Evolutionary conservation across 805 yeast species (phyloP).

Genomic region (Monosporozyma servazzii): DNA sequence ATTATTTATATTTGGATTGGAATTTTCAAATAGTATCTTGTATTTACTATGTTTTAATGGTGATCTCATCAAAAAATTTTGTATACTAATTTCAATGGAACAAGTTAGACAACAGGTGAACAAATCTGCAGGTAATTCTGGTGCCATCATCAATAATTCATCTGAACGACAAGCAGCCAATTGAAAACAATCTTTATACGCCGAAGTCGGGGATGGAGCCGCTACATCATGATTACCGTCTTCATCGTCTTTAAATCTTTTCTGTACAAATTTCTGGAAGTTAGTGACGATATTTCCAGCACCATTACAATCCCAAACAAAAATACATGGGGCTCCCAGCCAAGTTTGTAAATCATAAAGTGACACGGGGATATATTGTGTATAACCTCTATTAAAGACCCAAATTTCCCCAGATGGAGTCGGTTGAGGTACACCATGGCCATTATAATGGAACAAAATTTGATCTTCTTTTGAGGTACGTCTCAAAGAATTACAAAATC

Average conservation of each 20-base stretch:
- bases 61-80: constrained; percentile 83
- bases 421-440: constrained; percentile 98
- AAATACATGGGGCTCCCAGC: constrained; percentile 96
- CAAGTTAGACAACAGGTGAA: constrained; percentile 93
- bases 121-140: constrained; percentile 89
- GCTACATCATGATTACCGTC: constrained; percentile 40
- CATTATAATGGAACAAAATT: constrained; percentile 88
- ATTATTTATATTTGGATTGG: constrained; percentile 16
- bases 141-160: constrained; percentile 85
- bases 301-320: constrained; percentile 87
- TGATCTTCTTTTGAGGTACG: constrained; percentile 91
- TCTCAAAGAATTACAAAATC: constrained; percentile 81
- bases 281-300: constrained; percentile 91
- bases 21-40: constrained; percentile 32
- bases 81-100: constrained; percentile 88
- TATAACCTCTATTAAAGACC: constrained; percentile 95
- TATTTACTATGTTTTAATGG: constrained; percentile 44
- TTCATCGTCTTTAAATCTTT: constrained; percentile 78
- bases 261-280: constrained; percentile 82
- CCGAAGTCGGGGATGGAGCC: constrained; percentile 36
- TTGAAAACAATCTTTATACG: constrained; percentile 80
- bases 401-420: constrained; percentile 94
- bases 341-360: constrained; percentile 92
- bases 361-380: constrained; percentile 94
- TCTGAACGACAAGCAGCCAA: constrained; percentile 85